These are phyloP conservation scores for Ophiostoma fasciatum DNA, from an alignment of 2,329 filamentous ascomycete genomes.

Conservation along the genomic window DNA sequence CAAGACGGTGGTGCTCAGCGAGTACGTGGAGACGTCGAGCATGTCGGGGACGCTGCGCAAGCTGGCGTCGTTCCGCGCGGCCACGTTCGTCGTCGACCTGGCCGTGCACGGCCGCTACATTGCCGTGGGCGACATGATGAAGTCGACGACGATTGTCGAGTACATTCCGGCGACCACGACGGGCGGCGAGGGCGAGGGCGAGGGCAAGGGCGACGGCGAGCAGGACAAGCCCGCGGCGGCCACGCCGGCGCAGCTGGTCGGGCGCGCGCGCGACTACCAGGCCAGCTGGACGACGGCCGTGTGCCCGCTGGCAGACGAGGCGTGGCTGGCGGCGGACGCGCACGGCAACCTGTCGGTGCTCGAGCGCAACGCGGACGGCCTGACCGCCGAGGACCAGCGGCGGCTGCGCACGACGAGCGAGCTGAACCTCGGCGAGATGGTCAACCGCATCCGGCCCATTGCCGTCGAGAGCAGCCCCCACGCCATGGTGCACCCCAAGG, in stretches of 20 bases:
- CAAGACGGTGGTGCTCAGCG: slow-evolving; percentile 60
- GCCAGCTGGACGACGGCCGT: slow-evolving; percentile 72
- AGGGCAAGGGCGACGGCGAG: background rate
- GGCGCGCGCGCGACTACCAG: slow-evolving; percentile 68
- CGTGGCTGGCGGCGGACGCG: slow-evolving; percentile 71
- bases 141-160: slow-evolving; percentile 68
- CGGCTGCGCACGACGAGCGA: slow-evolving; percentile 63
- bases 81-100: slow-evolving; percentile 72
- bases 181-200: slow-evolving; percentile 10
- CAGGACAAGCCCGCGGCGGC: slow-evolving; percentile 19
- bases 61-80: slow-evolving; percentile 61
- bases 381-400: slow-evolving; percentile 57
- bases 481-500: slow-evolving; percentile 60
- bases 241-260: slow-evolving; percentile 41
- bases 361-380: slow-evolving; percentile 55
- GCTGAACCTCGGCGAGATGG: slow-evolving; percentile 79
- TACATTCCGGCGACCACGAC: slow-evolving; percentile 35
- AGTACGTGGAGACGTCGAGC: slow-evolving; percentile 40
- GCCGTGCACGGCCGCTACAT: slow-evolving; percentile 61
- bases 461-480: slow-evolving; percentile 48
- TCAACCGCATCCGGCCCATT: slow-evolving; percentile 72
- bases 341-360: slow-evolving; percentile 79
- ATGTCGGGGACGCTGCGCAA: slow-evolving; percentile 48
- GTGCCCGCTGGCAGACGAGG: slow-evolving; percentile 53
- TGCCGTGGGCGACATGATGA: slow-evolving; percentile 84